Conservation (phyloP, 768 basidiomycete species). For the Psilocybe subaeruginosa region DNA sequence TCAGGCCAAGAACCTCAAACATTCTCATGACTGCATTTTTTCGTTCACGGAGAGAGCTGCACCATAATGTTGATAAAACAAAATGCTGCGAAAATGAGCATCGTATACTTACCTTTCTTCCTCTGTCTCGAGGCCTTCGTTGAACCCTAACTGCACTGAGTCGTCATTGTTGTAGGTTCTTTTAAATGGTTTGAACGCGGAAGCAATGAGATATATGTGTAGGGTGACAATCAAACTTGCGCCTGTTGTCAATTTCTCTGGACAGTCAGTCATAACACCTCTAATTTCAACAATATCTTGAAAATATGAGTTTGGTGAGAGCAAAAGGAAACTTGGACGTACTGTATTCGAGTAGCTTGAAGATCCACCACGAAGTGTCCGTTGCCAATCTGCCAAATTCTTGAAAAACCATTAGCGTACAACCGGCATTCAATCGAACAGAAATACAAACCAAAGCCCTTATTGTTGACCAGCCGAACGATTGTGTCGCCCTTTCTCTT, state of each 20-base stretch:
- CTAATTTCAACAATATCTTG: conserved; percentile 69
- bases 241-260: conserved; percentile 70
- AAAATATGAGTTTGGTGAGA: background rate
- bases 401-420: conserved; percentile 24
- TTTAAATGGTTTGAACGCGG: conserved; percentile 64
- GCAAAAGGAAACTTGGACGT: conserved; percentile 14
- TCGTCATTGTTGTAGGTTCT: conserved; percentile 36
- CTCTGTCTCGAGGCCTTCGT: conserved; percentile 79
- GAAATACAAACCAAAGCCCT: conserved; percentile 60
- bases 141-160: conserved; percentile 48
- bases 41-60: conserved; percentile 68
- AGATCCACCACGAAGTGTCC: conserved; percentile 72
- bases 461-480: conserved; percentile 64
- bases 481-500: conserved; percentile 65
- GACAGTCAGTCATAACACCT: conserved; percentile 80
- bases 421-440: background rate
- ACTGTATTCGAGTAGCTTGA: conserved; percentile 76
- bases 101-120: conserved; percentile 59
- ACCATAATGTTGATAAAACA: background rate
- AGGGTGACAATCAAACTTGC: conserved; percentile 78
- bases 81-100: background rate
- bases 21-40: conserved; percentile 75
- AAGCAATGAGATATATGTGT: conserved; percentile 65
- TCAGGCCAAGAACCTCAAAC: conserved; percentile 74
- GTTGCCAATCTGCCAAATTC: conserved; percentile 81